phyloP scores from a whole-genome alignment of 192 early-diverging fungal genomes.

The Kickxella alabastrina region DNA sequence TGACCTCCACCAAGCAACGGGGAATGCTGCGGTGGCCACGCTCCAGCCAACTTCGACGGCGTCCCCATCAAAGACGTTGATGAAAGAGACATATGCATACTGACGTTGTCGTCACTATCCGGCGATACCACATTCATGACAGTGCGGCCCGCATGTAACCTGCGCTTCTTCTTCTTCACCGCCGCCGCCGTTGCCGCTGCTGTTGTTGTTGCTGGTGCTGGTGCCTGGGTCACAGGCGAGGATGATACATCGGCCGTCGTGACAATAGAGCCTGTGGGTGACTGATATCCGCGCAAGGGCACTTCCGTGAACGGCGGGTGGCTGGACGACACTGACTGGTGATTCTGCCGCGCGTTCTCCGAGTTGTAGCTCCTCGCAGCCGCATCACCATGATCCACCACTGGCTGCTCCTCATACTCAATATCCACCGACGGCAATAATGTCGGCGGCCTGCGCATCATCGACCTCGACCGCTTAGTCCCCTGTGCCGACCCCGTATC shows the following conservation, averaged over 20 bases:
- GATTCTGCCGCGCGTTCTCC: not conserved
- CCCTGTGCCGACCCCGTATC: not conserved
- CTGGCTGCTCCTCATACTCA: conserved; percentile 1
- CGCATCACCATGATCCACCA: not conserved
- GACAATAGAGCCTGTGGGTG: too few relatives aligned
- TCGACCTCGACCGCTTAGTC: conserved; percentile 3
- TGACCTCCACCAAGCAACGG: too few relatives aligned
- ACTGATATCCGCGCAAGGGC: too few relatives aligned
- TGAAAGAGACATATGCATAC: not conserved
- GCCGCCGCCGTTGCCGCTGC: conserved; percentile 13
- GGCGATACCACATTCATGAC: conserved; percentile 14
- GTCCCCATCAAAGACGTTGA: not conserved
- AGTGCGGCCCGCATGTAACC: conserved; percentile 23
- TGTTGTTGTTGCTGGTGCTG: conserved; percentile 3
- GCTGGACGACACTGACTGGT: too few relatives aligned
- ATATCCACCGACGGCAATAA: too few relatives aligned
- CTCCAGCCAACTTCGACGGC: conserved; percentile 4
- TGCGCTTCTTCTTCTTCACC: conserved; percentile 39
- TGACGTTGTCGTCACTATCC: conserved; percentile 1
- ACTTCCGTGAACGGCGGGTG: too few relatives aligned
- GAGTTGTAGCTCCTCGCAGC: not conserved
- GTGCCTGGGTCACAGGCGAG: not conserved
- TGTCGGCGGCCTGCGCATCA: conserved; percentile 8
- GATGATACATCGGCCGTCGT: not conserved
- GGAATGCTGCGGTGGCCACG: conserved; percentile 13